Base-by-base conservation (phyloP, 495 filamentous ascomycete genomes). In the Saxophila tyrrhenica region DNA sequence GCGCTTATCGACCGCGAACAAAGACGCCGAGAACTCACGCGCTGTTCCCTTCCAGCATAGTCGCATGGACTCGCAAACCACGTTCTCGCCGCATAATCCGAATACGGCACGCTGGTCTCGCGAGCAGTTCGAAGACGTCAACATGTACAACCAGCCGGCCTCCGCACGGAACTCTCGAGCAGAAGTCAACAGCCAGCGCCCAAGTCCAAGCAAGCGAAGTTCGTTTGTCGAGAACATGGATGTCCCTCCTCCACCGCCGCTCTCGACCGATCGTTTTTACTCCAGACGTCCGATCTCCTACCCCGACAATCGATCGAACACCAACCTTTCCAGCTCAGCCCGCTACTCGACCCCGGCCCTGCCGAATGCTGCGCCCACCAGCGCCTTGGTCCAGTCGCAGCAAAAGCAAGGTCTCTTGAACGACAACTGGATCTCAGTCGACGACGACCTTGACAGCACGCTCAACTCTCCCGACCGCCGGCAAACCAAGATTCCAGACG, bases 1-100 rank as follows among this genome's bases (percentile, higher is more conserved):
- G 41, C 70, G 72, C 23, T 64, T 65, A 8, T 82, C 82, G 1
- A 74, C 73, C 43, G 63, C 67, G 29, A 24, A 5, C 20, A 75
- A 82, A 25, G 79, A 83, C 48, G 70, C 75, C 3, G 62, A 79
- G 21, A 75, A 83, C 17, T 74, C 76, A 2, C 82, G 78, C 0
- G 78, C 72, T 8, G 69, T 92, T 24, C 82, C 87, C 8, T 94
- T 94, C 69, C 76, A 83, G 73, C 81, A 89, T 62, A 88, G 84
- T 0, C 75, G 87, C 39, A 71, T 67, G 11, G 70, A 77, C 23
- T 86, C 83, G 0, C 75, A 75, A 1, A 68, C 69, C 7, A 74
- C 76, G 9, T 70, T 70, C 51, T 70, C 67, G 50, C 64, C 70
- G 23, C 72, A 76, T 63, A 70, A 49, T 65, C 73, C 19, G 71